Conservation (phyloP, 805 yeast genomes). For the Trichomonascus vanleenenianus region DNA sequence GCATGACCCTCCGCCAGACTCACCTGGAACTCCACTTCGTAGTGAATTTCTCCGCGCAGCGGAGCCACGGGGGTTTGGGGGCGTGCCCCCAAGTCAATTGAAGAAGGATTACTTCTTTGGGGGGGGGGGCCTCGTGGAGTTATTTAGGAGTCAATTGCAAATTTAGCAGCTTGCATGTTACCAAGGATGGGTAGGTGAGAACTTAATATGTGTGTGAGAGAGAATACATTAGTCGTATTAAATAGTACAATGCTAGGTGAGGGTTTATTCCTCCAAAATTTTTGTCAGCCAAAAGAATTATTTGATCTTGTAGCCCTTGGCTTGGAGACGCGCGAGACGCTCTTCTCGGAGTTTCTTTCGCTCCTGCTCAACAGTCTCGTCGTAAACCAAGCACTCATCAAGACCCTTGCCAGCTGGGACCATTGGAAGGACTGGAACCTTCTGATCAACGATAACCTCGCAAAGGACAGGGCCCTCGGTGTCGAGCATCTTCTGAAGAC, state of each 20-base stretch:
- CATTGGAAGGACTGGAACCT: slow-evolving; percentile 96
- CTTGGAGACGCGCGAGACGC: slow-evolving; percentile 23
- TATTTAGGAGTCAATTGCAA: too few species aligned
- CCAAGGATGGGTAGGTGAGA: not conserved
- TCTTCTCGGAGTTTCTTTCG: slow-evolving; percentile 26
- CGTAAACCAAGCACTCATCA: slow-evolving; percentile 86
- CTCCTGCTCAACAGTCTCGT: slow-evolving; percentile 45
- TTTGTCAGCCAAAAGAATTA: not conserved
- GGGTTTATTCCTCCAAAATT: not conserved
- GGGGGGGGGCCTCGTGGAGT: too few species aligned
- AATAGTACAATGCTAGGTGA: not conserved
- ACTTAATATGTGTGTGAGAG: too few species aligned
- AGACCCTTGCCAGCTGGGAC: slow-evolving; percentile 94
- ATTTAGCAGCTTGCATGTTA: too few species aligned
- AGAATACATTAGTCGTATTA: not conserved
- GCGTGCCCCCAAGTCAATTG: too few species aligned
- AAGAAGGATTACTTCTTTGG: too few species aligned
- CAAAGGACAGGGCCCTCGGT: slow-evolving; percentile 77
- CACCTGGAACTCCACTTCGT: too few species aligned
- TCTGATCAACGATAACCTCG: slow-evolving; percentile 83
- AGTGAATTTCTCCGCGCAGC: too few species aligned
- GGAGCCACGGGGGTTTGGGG: too few species aligned
- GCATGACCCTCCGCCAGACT: too few species aligned
- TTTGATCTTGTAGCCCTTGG: not conserved
- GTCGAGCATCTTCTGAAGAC: slow-evolving; percentile 62